Conservation (phyloP, 2,329 filamentous ascomycete genomes). For the Hymenoscyphus infarciens region DNA sequence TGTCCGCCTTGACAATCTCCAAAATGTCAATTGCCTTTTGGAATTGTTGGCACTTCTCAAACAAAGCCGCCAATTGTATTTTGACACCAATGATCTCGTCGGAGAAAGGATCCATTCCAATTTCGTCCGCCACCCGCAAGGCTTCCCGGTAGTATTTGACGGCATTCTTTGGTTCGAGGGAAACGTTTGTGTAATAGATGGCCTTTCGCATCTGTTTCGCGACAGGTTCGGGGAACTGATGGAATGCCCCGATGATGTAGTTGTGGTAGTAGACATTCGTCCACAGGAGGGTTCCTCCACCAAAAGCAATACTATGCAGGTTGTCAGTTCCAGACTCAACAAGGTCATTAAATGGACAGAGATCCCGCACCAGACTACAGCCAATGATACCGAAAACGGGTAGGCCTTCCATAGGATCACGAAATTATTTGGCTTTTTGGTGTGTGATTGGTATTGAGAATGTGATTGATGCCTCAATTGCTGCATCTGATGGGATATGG, state of each 20-base stretch:
- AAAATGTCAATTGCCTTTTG: conserved; percentile 71
- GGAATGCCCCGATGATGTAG: conserved; percentile 41
- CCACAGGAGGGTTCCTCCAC: conserved; percentile 28
- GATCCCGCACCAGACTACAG: conserved; percentile 26
- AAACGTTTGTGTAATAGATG: conserved; percentile 79
- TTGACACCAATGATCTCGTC: conserved; percentile 89
- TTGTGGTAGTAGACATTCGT: conserved; percentile 33
- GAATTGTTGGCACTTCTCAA: conserved; percentile 72
- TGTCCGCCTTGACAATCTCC: conserved; percentile 71
- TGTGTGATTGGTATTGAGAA: conserved; percentile 22
- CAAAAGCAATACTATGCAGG: conserved; percentile 27
- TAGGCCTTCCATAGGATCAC: conserved; percentile 29
- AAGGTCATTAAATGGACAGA: neutral
- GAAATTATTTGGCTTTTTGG: conserved; percentile 4
- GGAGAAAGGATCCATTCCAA: conserved; percentile 81
- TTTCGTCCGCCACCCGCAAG: conserved; percentile 66
- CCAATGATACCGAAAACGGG: conserved; percentile 31
- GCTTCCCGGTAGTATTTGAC: conserved; percentile 81
- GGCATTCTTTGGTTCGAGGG: conserved; percentile 70
- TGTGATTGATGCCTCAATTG: conserved; percentile 29
- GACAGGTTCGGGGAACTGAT: conserved; percentile 64
- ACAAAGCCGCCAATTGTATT: conserved; percentile 73
- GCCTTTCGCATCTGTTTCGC: conserved; percentile 78
- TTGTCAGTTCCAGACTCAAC: conserved; percentile 3
- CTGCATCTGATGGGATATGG: conserved; percentile 24